A percentile compares a stretch with the other conserved stretches of the same genome.
Conservation (phyloP, 2,329 filamentous ascomycete genomes). For the Ophiognomonia clavigignenti-juglandacearum region DNA sequence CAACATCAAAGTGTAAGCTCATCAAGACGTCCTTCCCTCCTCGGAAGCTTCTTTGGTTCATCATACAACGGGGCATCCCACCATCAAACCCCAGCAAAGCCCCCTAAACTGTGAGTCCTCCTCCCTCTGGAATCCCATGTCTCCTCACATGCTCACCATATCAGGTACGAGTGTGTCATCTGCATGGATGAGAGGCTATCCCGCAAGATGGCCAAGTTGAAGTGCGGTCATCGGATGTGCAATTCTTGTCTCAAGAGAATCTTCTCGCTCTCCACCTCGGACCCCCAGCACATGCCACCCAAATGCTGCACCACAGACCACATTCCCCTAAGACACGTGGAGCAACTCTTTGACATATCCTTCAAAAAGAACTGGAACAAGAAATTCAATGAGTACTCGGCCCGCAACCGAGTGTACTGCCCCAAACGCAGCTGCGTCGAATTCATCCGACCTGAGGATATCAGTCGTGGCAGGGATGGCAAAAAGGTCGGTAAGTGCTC, state of each 20-base stretch:
- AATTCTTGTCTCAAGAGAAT: constrained; percentile 67
- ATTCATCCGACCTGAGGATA: constrained; percentile 71
- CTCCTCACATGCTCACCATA: constrained; percentile 13
- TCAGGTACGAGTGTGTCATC: constrained; percentile 65
- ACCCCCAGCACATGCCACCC: constrained; percentile 80
- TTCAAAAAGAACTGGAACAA: constrained; percentile 80
- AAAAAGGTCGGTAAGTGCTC: constrained; percentile 66
- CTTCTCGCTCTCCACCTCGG: constrained; percentile 71
- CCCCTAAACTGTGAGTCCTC: constrained; percentile 21
- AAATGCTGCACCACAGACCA: constrained; percentile 69
- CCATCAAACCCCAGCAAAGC: constrained; percentile 18
- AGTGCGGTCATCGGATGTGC: constrained; percentile 80
- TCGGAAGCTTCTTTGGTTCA: constrained; percentile 27
- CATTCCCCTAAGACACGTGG: constrained; percentile 73
- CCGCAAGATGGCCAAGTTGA: constrained; percentile 63
- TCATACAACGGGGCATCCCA: constrained; percentile 19
- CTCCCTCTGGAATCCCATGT: neutral
- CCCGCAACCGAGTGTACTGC: constrained; percentile 73
- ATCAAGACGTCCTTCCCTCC: constrained; percentile 28
- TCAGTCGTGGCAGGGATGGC: constrained; percentile 52
- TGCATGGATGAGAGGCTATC: constrained; percentile 66
- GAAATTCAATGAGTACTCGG: constrained; percentile 73
- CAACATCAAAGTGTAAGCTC: constrained; percentile 29
- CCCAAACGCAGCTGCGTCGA: constrained; percentile 67
- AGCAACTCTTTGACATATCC: constrained; percentile 63